Percentiles rank a stretch among this genome's conserved stretches.
phyloP scores from a whole-genome alignment of 768 basidiomycete genomes.

The Pleurotus eryngii region DNA sequence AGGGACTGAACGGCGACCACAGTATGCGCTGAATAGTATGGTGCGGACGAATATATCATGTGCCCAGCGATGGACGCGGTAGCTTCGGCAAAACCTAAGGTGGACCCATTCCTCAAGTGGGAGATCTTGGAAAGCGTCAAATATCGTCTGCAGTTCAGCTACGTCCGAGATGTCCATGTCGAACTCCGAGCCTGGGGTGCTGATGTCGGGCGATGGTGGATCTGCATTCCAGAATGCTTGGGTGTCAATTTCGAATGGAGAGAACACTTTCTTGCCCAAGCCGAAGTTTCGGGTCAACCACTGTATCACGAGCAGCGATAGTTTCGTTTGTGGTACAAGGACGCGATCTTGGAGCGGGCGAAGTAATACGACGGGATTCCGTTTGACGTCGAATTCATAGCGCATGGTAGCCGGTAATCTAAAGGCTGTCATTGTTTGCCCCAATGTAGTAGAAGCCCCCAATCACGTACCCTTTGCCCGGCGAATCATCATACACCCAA shows the following conservation, averaged over 20 bases:
- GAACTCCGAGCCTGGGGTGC: background rate
- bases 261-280: conserved; percentile 18
- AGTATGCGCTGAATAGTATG: conserved; percentile 15
- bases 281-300: conserved; percentile 19
- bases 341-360: conserved; percentile 8
- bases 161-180: conserved; percentile 1
- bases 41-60: conserved; percentile 14
- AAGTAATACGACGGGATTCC: conserved; percentile 14
- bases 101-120: conserved; percentile 16
- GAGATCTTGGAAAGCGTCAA: conserved; percentile 8
- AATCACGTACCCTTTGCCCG: conserved; percentile 2
- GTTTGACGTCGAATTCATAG: conserved; percentile 18
- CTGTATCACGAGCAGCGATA: conserved; percentile 17
- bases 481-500: conserved; percentile 13
- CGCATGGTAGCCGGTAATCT: conserved; percentile 9
- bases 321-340: conserved; percentile 19
- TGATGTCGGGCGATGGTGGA: conserved; percentile 7
- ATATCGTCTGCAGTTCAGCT: conserved; percentile 7
- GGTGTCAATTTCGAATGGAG: conserved; percentile 13
- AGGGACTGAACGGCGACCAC: conserved; percentile 9
- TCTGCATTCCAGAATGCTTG: conserved; percentile 18
- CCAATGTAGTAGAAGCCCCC: background rate
- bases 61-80: conserved; percentile 15
- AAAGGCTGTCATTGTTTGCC: background rate
- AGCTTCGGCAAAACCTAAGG: conserved; percentile 15